Percentiles rank a stretch among this genome's conserved stretches.
Evolutionary conservation across 805 yeast species (phyloP).

Genomic region (Scheffersomyces amazonensis): DNA sequence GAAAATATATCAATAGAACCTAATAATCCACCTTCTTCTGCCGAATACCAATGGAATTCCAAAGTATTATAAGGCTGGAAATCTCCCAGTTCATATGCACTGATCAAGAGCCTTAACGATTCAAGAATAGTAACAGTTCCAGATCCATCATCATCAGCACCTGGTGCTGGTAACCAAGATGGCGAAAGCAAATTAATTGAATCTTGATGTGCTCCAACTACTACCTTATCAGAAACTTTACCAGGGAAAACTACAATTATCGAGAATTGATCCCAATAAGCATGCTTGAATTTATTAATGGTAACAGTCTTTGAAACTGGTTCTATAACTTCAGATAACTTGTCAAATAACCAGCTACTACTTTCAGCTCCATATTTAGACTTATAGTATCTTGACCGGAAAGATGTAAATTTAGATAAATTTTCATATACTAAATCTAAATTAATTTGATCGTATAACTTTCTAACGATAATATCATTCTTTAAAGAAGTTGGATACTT

Average conservation of each 20-base stretch:
- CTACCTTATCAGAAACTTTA: slow-evolving; percentile 46
- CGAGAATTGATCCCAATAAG: slow-evolving; percentile 75
- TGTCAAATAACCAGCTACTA: slow-evolving; percentile 64
- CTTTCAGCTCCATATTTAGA: slow-evolving; percentile 67
- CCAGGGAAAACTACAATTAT: slow-evolving; percentile 67
- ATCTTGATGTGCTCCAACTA: slow-evolving; percentile 90
- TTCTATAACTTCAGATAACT: slow-evolving; percentile 39
- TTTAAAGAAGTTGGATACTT: slow-evolving; percentile 50
- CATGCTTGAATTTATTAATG: slow-evolving; percentile 55
- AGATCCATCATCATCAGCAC: slow-evolving; percentile 93
- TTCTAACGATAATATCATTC: slow-evolving; percentile 36
- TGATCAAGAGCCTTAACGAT: slow-evolving; percentile 61
- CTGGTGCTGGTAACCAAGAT: slow-evolving; percentile 70
- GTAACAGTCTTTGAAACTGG: slow-evolving; percentile 23
- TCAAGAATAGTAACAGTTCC: slow-evolving; percentile 82
- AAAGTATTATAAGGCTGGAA: slow-evolving; percentile 66
- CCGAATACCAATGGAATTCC: slow-evolving; percentile 93
- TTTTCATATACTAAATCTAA: slow-evolving; percentile 46
- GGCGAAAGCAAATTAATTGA: slow-evolving; percentile 76
- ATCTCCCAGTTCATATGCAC: slow-evolving; percentile 26
- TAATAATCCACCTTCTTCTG: slow-evolving; percentile 88
- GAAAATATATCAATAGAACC: slow-evolving; percentile 82
- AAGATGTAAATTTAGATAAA: slow-evolving; percentile 63
- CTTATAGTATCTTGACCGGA: slow-evolving; percentile 75
- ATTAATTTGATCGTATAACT: slow-evolving; percentile 44